A percentile compares a stretch with the other conserved stretches of the same genome.
These are phyloP conservation scores for Tylopilus felleus DNA, from an alignment of 768 basidiomycete species.

Conservation along the genomic window DNA sequence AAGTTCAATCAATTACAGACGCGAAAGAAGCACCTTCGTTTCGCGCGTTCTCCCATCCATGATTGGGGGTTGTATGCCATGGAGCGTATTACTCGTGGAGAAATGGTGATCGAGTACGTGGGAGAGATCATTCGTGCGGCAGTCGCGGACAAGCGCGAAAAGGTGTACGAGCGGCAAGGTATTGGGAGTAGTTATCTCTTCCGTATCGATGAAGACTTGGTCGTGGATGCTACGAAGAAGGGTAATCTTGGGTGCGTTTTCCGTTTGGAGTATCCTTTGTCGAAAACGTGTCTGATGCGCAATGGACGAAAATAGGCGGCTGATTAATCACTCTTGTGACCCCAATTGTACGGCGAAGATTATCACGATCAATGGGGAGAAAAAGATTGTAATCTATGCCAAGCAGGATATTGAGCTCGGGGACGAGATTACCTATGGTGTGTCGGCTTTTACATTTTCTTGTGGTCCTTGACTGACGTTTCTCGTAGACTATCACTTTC, in stretches of 20 bases:
- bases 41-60: conserved; percentile 93
- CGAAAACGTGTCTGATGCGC: conserved; percentile 10
- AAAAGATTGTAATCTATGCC: conserved; percentile 99
- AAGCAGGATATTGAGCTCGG: conserved; percentile 95
- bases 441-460: conserved; percentile 24
- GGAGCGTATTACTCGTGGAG: conserved; percentile 89
- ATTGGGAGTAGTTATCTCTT: conserved; percentile 98
- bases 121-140: conserved; percentile 95
- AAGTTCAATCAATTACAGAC: conserved; percentile 99
- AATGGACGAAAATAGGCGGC: conserved; percentile 51
- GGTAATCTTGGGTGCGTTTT: conserved; percentile 88
- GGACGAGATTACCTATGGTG: conserved; percentile 96
- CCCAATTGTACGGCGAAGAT: conserved; percentile 92
- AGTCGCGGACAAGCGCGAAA: conserved; percentile 96
- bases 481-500: conserved; percentile 91
- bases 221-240: conserved; percentile 99
- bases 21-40: conserved; percentile 95
- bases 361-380: conserved; percentile 86
- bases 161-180: conserved; percentile 93
- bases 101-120: conserved; percentile 99
- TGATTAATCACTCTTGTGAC: conserved; percentile 99
- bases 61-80: conserved; percentile 98
- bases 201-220: conserved; percentile 95
- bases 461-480: neutral
- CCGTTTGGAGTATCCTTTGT: neutral